These are phyloP conservation scores for Kwoniella sp. DNA, from an alignment of 768 basidiomycete species.

Conservation along the genomic window DNA sequence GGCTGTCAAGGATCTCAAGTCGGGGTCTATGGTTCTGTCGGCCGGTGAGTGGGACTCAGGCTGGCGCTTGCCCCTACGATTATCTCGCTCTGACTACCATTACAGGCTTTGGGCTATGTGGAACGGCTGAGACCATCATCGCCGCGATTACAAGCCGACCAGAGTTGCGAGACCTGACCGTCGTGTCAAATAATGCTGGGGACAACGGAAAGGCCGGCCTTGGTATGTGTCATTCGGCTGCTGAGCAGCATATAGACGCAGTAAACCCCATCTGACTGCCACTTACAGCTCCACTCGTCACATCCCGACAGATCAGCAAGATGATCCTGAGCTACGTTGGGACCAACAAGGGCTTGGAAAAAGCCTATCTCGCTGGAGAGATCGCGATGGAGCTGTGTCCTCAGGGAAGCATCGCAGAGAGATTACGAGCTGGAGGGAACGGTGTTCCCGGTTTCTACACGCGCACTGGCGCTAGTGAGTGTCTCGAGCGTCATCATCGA, in stretches of 20 bases:
- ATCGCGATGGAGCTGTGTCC: conserved; percentile 32
- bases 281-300: conserved; percentile 6
- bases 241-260: no score
- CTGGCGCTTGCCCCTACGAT: no score
- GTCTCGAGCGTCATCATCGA: not conserved
- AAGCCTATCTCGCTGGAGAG: conserved; percentile 30
- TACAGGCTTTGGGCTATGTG: conserved; percentile 37
- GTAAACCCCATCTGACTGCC: no score
- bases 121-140: conserved; percentile 31
- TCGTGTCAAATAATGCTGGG: conserved; percentile 40
- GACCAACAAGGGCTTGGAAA: conserved; percentile 31
- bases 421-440: conserved; percentile 34
- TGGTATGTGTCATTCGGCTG: no score
- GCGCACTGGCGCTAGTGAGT: conserved; percentile 21
- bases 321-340: conserved; percentile 69
- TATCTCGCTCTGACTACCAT: no score
- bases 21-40: no score
- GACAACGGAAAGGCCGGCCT: conserved; percentile 27
- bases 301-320: conserved; percentile 26
- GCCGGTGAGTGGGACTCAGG: no score
- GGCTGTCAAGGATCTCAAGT: no score
- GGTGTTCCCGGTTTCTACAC: conserved; percentile 37
- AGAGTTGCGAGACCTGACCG: conserved; percentile 55
- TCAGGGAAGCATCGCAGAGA: conserved; percentile 38
- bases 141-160: conserved; percentile 19